Evolutionary conservation across 2,329 filamentous ascomycete species (phyloP).

Genomic region (Pseudogymnoascus pannorum): DNA sequence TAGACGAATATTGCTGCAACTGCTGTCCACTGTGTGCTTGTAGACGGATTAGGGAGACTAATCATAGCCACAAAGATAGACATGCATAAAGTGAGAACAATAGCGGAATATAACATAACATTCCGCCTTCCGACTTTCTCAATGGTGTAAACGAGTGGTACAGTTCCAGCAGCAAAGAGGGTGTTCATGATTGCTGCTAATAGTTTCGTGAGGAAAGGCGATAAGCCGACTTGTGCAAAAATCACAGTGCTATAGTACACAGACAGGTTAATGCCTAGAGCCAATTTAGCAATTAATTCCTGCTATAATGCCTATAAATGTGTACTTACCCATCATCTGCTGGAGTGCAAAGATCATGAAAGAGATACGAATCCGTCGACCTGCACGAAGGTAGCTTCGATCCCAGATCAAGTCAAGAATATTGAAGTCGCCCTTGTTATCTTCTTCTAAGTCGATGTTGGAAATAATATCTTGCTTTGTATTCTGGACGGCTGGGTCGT

Average conservation of each 20-base stretch:
- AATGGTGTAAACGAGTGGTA: slow-evolving; percentile 24
- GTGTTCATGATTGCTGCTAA: slow-evolving; percentile 25
- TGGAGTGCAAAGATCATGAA: slow-evolving; percentile 28
- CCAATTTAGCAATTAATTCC: neutral
- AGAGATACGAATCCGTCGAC: slow-evolving; percentile 32
- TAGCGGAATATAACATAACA: slow-evolving; percentile 16
- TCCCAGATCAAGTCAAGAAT: slow-evolving; percentile 27
- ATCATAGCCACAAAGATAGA: slow-evolving; percentile 12
- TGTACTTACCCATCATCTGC: slow-evolving; percentile 13
- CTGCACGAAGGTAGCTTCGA: slow-evolving; percentile 29
- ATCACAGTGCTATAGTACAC: slow-evolving; percentile 30
- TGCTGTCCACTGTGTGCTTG: slow-evolving; percentile 13
- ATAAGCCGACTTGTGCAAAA: slow-evolving; percentile 26
- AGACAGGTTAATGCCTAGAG: slow-evolving; percentile 30
- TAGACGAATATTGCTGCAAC: slow-evolving; percentile 14
- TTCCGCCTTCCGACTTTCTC: slow-evolving; percentile 28
- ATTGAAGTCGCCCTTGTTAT: slow-evolving; percentile 25
- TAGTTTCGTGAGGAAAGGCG: slow-evolving; percentile 22
- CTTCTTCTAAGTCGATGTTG: slow-evolving; percentile 23
- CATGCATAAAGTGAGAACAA: slow-evolving; percentile 9
- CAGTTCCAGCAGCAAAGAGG: slow-evolving; percentile 24
- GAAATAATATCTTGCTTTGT: slow-evolving; percentile 24
- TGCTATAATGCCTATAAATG: neutral
- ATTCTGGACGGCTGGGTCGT: slow-evolving; percentile 17
- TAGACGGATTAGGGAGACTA: slow-evolving; percentile 10